Percentiles rank a stretch among this genome's conserved stretches.
These are phyloP conservation scores for Aspergillus ruber DNA, from an alignment of 2,329 filamentous ascomycete genomes.

Conservation along the genomic window DNA sequence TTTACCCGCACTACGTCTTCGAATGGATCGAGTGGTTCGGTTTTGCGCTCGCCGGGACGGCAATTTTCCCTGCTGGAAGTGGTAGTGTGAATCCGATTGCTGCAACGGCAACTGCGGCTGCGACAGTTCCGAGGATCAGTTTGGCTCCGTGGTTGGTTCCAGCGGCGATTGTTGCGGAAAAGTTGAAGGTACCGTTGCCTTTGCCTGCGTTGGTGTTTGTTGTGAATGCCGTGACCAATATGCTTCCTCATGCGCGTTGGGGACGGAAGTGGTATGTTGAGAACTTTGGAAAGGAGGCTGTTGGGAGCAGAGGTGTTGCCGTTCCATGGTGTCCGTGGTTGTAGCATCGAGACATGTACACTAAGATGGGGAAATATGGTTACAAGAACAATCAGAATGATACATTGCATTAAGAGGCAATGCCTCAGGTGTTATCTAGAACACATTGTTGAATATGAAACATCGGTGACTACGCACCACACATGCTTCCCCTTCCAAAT, in stretches of 20 bases:
- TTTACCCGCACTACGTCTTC: constrained; percentile 90
- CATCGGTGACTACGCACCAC: constrained; percentile 12
- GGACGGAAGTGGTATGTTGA: constrained; percentile 81
- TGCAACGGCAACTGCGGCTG: neutral
- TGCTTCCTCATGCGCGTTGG: constrained; percentile 77
- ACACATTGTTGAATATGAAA: constrained; percentile 30
- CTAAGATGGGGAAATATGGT: neutral
- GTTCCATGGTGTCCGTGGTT: constrained; percentile 49
- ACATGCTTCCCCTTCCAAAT: constrained; percentile 11
- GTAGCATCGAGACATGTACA: constrained; percentile 11
- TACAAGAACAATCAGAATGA: neutral
- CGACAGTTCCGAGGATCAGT: constrained; percentile 17
- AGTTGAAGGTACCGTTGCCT: constrained; percentile 45
- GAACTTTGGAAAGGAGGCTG: constrained; percentile 78
- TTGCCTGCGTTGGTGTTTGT: constrained; percentile 74
- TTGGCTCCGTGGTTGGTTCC: constrained; percentile 34
- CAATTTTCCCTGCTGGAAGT: constrained; percentile 21
- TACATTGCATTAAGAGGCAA: constrained; percentile 1
- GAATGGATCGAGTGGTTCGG: constrained; percentile 97
- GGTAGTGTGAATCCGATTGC: neutral
- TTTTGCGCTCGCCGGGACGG: constrained; percentile 60
- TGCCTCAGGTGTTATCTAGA: constrained; percentile 14
- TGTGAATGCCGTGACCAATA: constrained; percentile 79
- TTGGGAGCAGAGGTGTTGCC: constrained; percentile 68
- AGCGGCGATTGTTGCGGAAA: constrained; percentile 20